These are phyloP conservation scores for Dendrocalamus sinicus DNA, from an alignment of 176 grass and related monocot genomes.

Conservation along the genomic window DNA sequence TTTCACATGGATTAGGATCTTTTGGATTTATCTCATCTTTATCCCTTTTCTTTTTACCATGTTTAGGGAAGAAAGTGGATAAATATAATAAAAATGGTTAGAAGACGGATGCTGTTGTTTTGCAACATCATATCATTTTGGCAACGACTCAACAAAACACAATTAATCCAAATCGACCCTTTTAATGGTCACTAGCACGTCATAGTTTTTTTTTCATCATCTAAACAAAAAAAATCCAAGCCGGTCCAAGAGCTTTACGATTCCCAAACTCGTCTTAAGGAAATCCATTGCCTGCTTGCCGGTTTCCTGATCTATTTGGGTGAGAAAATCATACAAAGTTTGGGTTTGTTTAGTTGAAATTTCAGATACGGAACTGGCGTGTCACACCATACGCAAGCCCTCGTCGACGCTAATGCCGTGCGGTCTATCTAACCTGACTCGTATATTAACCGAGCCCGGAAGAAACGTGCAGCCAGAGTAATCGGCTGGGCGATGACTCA, in stretches of 20 bases:
- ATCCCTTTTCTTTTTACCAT: background rate
- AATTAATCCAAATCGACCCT: background rate
- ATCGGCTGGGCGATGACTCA: conserved; percentile 4
- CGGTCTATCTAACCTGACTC: background rate
- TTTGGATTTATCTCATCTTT: background rate
- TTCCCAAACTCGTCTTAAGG: background rate
- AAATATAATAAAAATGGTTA: background rate
- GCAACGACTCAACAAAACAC: background rate
- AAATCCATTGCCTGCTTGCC: background rate
- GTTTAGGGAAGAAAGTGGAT: background rate
- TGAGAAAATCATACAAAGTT: background rate
- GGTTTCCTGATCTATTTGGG: background rate
- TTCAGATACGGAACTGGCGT: background rate
- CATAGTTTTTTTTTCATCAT: background rate
- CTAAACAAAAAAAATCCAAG: background rate
- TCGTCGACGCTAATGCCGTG: background rate
- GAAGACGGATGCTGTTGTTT: no score
- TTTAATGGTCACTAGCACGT: background rate
- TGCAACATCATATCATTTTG: background rate
- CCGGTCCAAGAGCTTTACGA: background rate
- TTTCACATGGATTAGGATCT: background rate
- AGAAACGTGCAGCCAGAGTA: no score
- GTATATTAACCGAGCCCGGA: no score
- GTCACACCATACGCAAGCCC: background rate
- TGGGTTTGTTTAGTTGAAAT: background rate